Percentiles rank a stretch among this genome's conserved stretches.
phyloP scores from a whole-genome alignment of 192 early-diverging fungal genomes.

The Linnemannia schmuckeri region DNA sequence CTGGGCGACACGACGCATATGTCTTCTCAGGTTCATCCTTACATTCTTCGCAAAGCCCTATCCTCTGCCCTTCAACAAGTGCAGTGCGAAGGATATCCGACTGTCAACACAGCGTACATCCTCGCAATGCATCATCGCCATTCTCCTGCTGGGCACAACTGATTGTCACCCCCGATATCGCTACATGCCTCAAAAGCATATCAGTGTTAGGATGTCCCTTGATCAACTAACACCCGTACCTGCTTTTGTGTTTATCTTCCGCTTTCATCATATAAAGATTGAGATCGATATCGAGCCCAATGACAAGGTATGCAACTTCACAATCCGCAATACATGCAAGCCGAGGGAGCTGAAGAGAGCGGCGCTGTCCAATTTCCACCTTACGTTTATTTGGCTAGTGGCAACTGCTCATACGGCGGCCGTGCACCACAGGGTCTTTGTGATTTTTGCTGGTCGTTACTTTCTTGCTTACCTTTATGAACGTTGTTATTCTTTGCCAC shows the following conservation, averaged over 20 bases:
- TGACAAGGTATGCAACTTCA: slow-evolving; percentile 66
- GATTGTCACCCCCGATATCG: background rate
- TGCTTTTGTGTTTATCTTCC: background rate
- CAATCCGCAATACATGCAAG: background rate
- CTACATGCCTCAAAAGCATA: background rate
- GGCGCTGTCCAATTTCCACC: background rate
- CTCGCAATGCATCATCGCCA: background rate
- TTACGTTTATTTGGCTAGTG: background rate
- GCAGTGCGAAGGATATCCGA: background rate
- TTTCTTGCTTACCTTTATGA: background rate
- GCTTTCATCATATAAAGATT: slow-evolving; percentile 69
- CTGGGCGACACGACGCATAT: background rate
- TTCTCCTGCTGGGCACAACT: background rate
- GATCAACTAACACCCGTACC: background rate
- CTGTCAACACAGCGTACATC: background rate
- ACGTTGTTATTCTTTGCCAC: background rate
- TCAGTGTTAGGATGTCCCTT: background rate
- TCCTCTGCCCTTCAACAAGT: background rate
- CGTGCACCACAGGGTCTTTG: background rate
- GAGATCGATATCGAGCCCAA: slow-evolving; percentile 89
- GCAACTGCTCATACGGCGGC: background rate
- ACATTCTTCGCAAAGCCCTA: background rate
- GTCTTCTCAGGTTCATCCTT: background rate
- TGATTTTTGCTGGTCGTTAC: background rate
- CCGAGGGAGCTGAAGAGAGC: background rate